phyloP scores from a whole-genome alignment of 768 basidiomycete species.

The Crassisporium funariophilum region DNA sequence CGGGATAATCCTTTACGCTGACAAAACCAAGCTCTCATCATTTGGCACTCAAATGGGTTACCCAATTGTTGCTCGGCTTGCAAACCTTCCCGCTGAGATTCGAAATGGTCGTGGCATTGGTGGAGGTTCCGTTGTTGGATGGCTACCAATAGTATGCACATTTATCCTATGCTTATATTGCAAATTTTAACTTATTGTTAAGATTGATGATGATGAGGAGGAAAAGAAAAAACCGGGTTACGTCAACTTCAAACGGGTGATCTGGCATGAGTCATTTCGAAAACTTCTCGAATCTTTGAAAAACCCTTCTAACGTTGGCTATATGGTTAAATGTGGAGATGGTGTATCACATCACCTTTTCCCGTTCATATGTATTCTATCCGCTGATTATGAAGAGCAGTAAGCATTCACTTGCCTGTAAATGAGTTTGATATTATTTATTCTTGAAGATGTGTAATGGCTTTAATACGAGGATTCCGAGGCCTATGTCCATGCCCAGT shows the following conservation, averaged over 20 bases:
- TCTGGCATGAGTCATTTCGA: conserved; percentile 39
- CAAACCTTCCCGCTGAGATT: conserved; percentile 32
- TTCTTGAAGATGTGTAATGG: conserved; percentile 32
- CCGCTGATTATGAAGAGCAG: conserved; percentile 44
- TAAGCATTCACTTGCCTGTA: conserved; percentile 23
- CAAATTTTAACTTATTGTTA: conserved; percentile 2
- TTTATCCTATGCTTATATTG: conserved; percentile 2
- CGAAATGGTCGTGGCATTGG: conserved; percentile 35
- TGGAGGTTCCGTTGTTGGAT: conserved; percentile 37
- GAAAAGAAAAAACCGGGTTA: conserved; percentile 32
- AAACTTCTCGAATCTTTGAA: conserved; percentile 29
- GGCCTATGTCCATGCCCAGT: conserved; percentile 37
- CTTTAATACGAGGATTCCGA: conserved; percentile 28
- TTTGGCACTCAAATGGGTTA: conserved; percentile 38
- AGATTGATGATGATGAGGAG: conserved; percentile 25
- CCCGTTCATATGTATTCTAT: conserved; percentile 35
- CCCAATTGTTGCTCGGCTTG: conserved; percentile 33
- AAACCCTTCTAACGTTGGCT: conserved; percentile 23
- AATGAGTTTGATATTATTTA: too few relatives aligned
- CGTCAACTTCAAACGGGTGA: conserved; percentile 34
- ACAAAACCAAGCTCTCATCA: conserved; percentile 37
- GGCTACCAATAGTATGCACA: conserved; percentile 35
- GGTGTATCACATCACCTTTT: conserved; percentile 24
- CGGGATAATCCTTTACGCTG: conserved; percentile 37
- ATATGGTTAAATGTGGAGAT: conserved; percentile 25